Base-by-base conservation (phyloP, 192 early-diverging fungal genomes). In the Phycomyces nitens region DNA sequence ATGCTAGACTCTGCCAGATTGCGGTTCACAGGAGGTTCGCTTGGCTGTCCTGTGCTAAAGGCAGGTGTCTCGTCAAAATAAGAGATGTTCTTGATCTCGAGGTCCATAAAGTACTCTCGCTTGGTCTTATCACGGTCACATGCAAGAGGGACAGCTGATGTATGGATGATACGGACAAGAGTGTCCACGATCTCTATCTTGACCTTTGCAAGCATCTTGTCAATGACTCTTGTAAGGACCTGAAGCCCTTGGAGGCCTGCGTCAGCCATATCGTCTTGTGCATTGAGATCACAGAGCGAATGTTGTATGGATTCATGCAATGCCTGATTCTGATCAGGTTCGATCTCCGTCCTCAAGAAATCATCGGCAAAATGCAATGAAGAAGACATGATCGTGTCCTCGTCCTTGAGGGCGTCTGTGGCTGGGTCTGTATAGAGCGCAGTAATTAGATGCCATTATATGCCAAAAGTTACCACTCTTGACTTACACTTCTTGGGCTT, bases 351-450 rank as follows among this genome's bases (percentile, higher is more conserved):
- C 42, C 83, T 81, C 42, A 96, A 64, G 78, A 96, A 96, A 71
- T 93, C 92, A 50, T 86, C 92, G 9, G 94, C 94, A 60, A 96
- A 88, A 65, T 89, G 88, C 16, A 94, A 76, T 3, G 94, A 94
- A 10, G 93, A 89, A 1, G 90, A 86, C 52, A 94, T 69, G 50
- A 90, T 82, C 2, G 83, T 76, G n/a, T 67, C 65, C 50, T 87
- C 86, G 21, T 86, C 41, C 10, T 23, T 42, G 12, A 18, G 6
- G 20, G 9, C 39, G 23, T 23, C 44, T 54, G 16, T 52, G 42
- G 15, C 10, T 8, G 21, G 38, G 23, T 65, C 44, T 20, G 18
- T 39, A 16, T n/a, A 23, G 24, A 16, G 24, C 5, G 23, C 9
- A 43, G 26, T 11, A 29, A n/a, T n/a, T n/a, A n/a, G n/a, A n/a